A percentile compares a stretch with the other conserved stretches of the same genome.
phyloP scores from a whole-genome alignment of 2,329 filamentous ascomycete genomes.

The Phyllosticta citriasiana region DNA sequence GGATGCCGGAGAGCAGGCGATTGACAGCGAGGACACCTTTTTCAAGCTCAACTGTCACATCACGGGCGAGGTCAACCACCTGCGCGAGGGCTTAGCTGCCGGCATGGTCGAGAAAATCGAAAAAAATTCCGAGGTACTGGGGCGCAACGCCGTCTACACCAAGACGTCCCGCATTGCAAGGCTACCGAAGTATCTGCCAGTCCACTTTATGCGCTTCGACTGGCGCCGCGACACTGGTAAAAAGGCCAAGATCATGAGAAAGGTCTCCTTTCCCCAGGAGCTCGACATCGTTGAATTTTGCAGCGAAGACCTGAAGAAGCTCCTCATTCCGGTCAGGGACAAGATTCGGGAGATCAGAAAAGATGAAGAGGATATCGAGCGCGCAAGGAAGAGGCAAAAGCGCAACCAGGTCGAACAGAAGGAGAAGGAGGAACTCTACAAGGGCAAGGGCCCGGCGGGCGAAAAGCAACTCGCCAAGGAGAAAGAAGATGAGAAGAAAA shows the following conservation, averaged over 20 bases:
- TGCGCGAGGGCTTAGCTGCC: slow-evolving; percentile 76
- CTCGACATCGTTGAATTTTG: slow-evolving; percentile 92
- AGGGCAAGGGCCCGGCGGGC: slow-evolving; percentile 36
- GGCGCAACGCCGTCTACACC: slow-evolving; percentile 72
- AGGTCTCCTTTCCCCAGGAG: slow-evolving; percentile 91
- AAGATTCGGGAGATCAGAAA: slow-evolving; percentile 92
- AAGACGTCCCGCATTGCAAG: slow-evolving; percentile 85
- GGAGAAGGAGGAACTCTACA: slow-evolving; percentile 24
- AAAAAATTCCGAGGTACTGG: slow-evolving; percentile 72
- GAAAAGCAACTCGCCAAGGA: slow-evolving; percentile 32
- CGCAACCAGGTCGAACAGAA: slow-evolving; percentile 44
- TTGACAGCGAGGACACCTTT: slow-evolving; percentile 63
- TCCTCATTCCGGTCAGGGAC: slow-evolving; percentile 84
- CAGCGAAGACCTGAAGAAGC: slow-evolving; percentile 74
- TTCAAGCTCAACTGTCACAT: slow-evolving; percentile 97
- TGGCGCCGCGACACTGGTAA: slow-evolving; percentile 94
- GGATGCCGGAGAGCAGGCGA: slow-evolving; percentile 61
- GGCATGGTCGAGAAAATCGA: slow-evolving; percentile 82
- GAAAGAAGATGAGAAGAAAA: slow-evolving; percentile 34
- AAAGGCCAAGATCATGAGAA: slow-evolving; percentile 99
- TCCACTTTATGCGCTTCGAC: slow-evolving; percentile 97
- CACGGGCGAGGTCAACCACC: slow-evolving; percentile 72
- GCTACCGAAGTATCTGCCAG: slow-evolving; percentile 86
- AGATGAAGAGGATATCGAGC: slow-evolving; percentile 87
- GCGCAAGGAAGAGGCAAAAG: slow-evolving; percentile 86